phyloP scores from a whole-genome alignment of 257 asterid genomes.

The Solanum appendiculatum region DNA sequence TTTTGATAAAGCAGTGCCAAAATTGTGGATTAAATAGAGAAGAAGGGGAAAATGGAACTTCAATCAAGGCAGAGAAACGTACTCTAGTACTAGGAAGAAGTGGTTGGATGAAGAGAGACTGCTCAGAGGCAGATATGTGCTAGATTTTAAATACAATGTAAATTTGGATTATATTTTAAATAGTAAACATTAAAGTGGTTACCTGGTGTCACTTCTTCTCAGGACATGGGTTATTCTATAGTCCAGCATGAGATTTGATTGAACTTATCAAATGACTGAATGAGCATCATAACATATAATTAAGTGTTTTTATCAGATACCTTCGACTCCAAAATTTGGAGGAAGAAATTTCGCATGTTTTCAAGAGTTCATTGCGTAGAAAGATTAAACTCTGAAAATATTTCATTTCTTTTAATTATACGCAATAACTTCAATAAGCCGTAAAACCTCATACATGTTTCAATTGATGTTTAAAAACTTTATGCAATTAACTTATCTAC shows the following conservation, averaged over 20 bases:
- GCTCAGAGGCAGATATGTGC: not conserved
- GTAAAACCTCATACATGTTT: too few relatives aligned
- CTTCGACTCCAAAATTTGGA: not conserved
- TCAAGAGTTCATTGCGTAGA: not conserved
- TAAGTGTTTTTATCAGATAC: too few relatives aligned
- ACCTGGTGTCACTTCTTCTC: not conserved
- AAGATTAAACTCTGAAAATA: not conserved
- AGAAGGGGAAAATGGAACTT: not conserved
- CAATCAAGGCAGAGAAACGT: not conserved
- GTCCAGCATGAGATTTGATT: not conserved
- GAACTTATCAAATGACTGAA: not conserved
- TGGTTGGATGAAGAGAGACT: not conserved
- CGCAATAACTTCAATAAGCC: not conserved
- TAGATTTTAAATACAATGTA: not conserved
- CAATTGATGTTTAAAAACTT: not conserved
- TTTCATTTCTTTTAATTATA: too few relatives aligned
- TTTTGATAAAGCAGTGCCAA: not conserved
- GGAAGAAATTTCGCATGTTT: too few relatives aligned
- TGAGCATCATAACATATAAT: not conserved
- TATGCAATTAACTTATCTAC: not conserved
- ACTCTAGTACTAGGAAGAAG: too few relatives aligned
- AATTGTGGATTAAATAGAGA: not conserved
- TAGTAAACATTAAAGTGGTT: not conserved
- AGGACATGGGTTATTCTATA: not conserved
- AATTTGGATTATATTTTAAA: not conserved